These are phyloP conservation scores for Kwoniella sp. DNA, from an alignment of 768 basidiomycete genomes.

Conservation along the genomic window DNA sequence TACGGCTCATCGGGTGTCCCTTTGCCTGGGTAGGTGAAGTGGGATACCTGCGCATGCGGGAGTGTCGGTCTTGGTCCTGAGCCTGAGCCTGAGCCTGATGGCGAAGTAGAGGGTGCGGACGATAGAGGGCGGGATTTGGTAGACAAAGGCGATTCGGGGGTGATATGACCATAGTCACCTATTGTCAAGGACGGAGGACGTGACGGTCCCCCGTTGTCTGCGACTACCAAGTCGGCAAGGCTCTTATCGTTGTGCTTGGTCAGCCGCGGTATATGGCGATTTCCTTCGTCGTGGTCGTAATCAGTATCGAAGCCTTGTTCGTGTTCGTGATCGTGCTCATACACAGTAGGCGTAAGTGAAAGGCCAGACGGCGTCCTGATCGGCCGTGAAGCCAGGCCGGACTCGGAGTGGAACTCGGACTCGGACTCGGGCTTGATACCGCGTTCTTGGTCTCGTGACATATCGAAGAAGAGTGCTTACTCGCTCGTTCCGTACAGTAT, in stretches of 20 bases:
- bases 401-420: too few relatives aligned
- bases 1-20: conserved; percentile 43
- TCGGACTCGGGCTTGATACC: too few relatives aligned
- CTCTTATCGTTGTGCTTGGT: neutral
- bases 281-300: neutral
- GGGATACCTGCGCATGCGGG: neutral
- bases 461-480: too few relatives aligned
- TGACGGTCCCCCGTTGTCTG: neutral
- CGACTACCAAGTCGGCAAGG: neutral
- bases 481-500: too few relatives aligned
- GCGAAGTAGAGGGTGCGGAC: neutral
- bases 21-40: conserved; percentile 20
- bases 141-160: neutral
- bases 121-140: neutral
- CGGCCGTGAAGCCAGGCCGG: too few relatives aligned
- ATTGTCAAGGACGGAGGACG: neutral
- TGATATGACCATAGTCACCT: neutral
- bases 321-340: neutral
- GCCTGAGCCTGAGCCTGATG: neutral
- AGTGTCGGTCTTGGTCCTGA: neutral
- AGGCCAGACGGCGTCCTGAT: neutral
- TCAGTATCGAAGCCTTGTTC: neutral
- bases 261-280: neutral
- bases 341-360: neutral
- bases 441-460: too few relatives aligned